Percentiles rank a stretch among this genome's conserved stretches.
These are phyloP conservation scores for Paratinospora sagittata DNA, from an alignment of 164 flowering plant species.

Conservation along the genomic window DNA sequence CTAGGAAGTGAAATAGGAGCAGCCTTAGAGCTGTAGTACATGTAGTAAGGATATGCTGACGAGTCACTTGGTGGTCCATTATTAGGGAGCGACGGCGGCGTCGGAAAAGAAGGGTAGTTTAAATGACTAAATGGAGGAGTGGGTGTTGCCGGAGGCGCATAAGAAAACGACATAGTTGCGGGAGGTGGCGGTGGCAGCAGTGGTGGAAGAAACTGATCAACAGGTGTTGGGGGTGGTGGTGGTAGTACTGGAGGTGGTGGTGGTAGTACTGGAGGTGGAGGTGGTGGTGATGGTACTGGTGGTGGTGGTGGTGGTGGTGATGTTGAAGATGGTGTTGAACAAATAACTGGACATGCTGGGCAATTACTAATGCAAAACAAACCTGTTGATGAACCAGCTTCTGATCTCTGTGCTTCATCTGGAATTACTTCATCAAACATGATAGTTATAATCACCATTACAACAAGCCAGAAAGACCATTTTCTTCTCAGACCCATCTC, in stretches of 20 bases:
- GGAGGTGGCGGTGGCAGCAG: too few species aligned
- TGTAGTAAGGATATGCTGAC: not conserved
- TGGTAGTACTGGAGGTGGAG: conserved; percentile 12
- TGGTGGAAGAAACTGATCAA: too few species aligned
- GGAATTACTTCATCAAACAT: conserved; percentile 15
- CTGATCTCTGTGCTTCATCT: conserved; percentile 11
- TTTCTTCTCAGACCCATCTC: not conserved
- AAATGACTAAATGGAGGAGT: conserved; percentile 14
- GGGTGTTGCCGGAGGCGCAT: not conserved
- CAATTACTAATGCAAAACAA: conserved; percentile 59
- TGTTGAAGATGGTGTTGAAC: conserved; percentile 31
- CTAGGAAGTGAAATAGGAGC: not conserved
- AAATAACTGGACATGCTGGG: conserved; percentile 45
- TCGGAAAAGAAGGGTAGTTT: conserved; percentile 16
- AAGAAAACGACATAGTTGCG: conserved; percentile 6
- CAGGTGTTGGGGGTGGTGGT: too few species aligned
- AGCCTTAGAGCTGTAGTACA: not conserved
- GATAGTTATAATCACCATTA: conserved; percentile 1
- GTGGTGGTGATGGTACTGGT: too few species aligned
- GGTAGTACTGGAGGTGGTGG: conserved; percentile 10
- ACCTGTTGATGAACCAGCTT: conserved; percentile 23
- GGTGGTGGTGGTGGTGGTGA: conserved; percentile 19
- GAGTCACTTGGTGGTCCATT: conserved; percentile 17
- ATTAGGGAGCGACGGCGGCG: conserved; percentile 18
- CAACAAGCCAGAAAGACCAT: not conserved